Evolutionary conservation across 192 early-diverging fungal genomes (phyloP).

Genomic region (Umbelopsis sp.): DNA sequence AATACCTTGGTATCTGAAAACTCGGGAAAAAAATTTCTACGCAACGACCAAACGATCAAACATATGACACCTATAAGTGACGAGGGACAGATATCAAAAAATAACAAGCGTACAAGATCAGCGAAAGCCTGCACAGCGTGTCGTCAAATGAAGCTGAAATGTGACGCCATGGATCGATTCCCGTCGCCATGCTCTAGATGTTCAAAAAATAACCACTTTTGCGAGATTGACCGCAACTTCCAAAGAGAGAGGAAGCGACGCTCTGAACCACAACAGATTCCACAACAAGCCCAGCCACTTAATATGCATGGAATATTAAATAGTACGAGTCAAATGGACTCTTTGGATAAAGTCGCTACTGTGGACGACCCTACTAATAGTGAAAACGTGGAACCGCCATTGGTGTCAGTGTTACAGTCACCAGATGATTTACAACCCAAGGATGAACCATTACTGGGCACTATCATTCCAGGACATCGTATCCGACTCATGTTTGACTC

Average conservation of each 20-base stretch:
- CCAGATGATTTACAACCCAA: not conserved
- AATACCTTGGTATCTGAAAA: too few species aligned
- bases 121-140: slow-evolving; percentile 13
- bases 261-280: not conserved
- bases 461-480: not conserved
- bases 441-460: not conserved
- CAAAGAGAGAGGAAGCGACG: slow-evolving; percentile 12
- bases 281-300: not conserved
- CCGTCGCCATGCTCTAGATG: slow-evolving; percentile 11
- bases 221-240: slow-evolving; percentile 17
- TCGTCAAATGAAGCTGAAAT: slow-evolving; percentile 18
- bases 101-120: not conserved
- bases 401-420: not conserved
- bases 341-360: not conserved
- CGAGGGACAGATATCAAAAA: not conserved
- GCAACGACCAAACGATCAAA: too few species aligned
- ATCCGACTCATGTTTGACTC: slow-evolving; percentile 18
- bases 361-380: not conserved
- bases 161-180: slow-evolving; percentile 10
- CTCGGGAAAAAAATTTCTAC: not conserved
- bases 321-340: not conserved
- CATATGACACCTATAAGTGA: not conserved
- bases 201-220: slow-evolving; percentile 8
- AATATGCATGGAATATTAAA: not conserved
- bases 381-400: not conserved